These are phyloP conservation scores for Peronospora destructor DNA, from an alignment of 352 stramenopile species.

Conservation along the genomic window DNA sequence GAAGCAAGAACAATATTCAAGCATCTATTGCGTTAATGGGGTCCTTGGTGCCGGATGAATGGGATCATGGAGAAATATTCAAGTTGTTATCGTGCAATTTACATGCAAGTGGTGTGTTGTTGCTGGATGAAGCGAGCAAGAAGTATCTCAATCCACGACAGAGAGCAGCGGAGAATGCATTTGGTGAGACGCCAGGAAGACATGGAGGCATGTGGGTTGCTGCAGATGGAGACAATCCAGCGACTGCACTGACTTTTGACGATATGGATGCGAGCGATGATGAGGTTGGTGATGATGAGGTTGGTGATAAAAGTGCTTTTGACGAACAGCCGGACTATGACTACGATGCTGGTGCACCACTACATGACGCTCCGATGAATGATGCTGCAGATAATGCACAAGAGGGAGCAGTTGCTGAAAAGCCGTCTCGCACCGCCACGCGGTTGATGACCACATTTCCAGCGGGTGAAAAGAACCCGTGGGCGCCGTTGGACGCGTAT, in stretches of 20 bases:
- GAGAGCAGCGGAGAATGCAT: conserved; percentile 11
- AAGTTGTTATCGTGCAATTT: conserved; percentile 79
- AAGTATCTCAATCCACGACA: conserved; percentile 42
- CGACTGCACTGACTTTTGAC: conserved; percentile 40
- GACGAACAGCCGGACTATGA: conserved; percentile 30
- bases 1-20: conserved; percentile 69
- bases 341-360: conserved; percentile 24
- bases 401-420: conserved; percentile 1
- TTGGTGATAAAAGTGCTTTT: conserved; percentile 15
- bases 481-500: conserved; percentile 66
- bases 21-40: conserved; percentile 78
- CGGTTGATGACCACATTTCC: background rate
- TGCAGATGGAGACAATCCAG: conserved; percentile 19
- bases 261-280: conserved; percentile 31
- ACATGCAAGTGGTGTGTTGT: conserved; percentile 58
- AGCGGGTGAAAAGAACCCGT: conserved; percentile 50
- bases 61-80: conserved; percentile 77
- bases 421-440: background rate
- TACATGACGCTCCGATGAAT: conserved; percentile 21
- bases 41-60: conserved; percentile 65
- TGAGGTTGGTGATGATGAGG: conserved; percentile 13
- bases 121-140: conserved; percentile 73
- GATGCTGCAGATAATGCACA: conserved; percentile 5
- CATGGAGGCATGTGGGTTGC: conserved; percentile 18
- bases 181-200: conserved; percentile 24